Conservation (phyloP, 73 alveolate species). For the Blepharisma stoltei region DNA sequence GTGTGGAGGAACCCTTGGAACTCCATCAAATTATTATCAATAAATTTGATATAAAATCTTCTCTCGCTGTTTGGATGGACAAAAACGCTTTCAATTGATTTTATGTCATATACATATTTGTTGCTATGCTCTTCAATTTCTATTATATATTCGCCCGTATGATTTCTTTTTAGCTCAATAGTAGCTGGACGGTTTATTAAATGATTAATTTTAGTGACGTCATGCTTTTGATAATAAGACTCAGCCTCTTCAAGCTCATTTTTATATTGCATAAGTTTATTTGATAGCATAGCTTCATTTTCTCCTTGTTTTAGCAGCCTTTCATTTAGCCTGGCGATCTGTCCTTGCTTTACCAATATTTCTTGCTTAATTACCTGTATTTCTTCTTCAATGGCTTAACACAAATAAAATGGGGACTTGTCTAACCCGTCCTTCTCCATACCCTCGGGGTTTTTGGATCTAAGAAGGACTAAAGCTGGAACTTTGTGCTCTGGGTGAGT, state of each 20-base stretch:
- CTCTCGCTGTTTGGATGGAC: slow-evolving; percentile 24
- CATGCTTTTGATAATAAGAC: slow-evolving; percentile 19
- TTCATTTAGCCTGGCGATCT: background rate
- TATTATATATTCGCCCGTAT: slow-evolving; percentile 13
- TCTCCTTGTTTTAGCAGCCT: slow-evolving; percentile 16
- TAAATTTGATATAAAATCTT: slow-evolving; percentile 12
- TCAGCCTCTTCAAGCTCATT: slow-evolving; percentile 28
- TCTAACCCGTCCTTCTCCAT: too few species aligned
- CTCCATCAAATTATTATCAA: background rate
- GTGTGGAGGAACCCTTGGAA: too few species aligned
- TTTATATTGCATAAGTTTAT: slow-evolving; percentile 24
- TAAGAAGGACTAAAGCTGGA: too few species aligned
- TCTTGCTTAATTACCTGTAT: background rate
- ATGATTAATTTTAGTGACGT: background rate
- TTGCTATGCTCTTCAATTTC: slow-evolving; percentile 9
- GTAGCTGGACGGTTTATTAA: background rate
- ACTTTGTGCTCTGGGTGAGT: too few species aligned
- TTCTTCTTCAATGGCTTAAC: slow-evolving; percentile 12
- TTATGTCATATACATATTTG: background rate
- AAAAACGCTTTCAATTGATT: background rate
- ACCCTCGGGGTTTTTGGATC: too few species aligned
- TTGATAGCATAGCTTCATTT: slow-evolving; percentile 22
- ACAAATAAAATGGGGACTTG: too few species aligned
- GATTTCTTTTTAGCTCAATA: background rate
- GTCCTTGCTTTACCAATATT: background rate